These are phyloP conservation scores for Aspergillus nidulans DNA, from an alignment of 495 filamentous ascomycete species.

Conservation along the genomic window DNA sequence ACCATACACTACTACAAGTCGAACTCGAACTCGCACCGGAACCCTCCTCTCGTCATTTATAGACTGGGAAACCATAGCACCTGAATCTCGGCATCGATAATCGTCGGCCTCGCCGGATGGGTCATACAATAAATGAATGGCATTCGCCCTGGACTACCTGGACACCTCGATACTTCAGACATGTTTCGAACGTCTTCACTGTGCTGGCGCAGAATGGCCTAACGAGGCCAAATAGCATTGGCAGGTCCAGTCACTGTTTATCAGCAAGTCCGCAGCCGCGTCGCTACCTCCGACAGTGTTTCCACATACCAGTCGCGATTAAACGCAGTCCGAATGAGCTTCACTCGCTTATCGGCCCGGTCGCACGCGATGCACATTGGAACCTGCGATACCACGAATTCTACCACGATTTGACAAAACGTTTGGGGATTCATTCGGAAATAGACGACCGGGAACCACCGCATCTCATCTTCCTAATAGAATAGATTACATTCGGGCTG, in stretches of 20 bases:
- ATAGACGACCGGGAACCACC: not conserved
- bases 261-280: slow-evolving; percentile 1
- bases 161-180: not conserved
- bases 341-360: not conserved
- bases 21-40: not conserved
- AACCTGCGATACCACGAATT: not conserved
- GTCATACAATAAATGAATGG: not conserved
- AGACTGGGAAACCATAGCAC: not conserved
- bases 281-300: not conserved
- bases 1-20: not conserved
- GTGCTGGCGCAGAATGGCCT: slow-evolving; percentile 16
- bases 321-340: not conserved
- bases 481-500: not conserved
- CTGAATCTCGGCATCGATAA: not conserved
- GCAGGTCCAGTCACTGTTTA: slow-evolving; percentile 1
- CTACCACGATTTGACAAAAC: not conserved
- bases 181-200: slow-evolving; percentile 4
- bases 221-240: not conserved
- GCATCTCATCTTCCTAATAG: not conserved
- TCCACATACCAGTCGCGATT: not conserved
- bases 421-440: not conserved
- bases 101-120: not conserved
- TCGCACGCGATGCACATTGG: not conserved
- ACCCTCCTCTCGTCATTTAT: not conserved
- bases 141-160: not conserved